These are phyloP conservation scores for Barnettozyma sp. DNA, from an alignment of 805 yeast species.

Conservation along the genomic window DNA sequence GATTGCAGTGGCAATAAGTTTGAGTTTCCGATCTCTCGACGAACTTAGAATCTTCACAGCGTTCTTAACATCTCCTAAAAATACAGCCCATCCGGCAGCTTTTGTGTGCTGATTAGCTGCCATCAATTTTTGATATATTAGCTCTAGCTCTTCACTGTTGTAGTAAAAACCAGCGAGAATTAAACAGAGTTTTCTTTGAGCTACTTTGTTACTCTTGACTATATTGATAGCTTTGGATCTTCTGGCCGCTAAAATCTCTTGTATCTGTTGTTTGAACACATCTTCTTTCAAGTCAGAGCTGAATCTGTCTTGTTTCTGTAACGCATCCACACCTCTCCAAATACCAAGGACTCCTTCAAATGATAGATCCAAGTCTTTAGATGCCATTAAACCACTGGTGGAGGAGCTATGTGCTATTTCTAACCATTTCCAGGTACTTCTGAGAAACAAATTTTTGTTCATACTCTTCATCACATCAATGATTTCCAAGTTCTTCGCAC, in stretches of 20 bases:
- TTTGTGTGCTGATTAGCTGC: conserved; percentile 60
- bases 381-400: conserved; percentile 57
- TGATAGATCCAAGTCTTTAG: conserved; percentile 70
- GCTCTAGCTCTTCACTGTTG: conserved; percentile 67
- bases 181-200: conserved; percentile 72
- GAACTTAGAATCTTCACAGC: conserved; percentile 75
- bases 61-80: conserved; percentile 77
- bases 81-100: conserved; percentile 98
- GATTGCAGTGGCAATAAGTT: conserved; percentile 86
- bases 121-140: conserved; percentile 51
- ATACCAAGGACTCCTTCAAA: conserved; percentile 84
- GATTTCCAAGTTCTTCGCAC: conserved; percentile 54
- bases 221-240: conserved; percentile 19
- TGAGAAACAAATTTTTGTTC: conserved; percentile 46
- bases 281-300: conserved; percentile 18
- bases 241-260: conserved; percentile 31
- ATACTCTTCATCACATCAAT: conserved; percentile 47
- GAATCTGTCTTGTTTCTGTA: conserved; percentile 43
- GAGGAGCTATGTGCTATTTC: conserved; percentile 61
- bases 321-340: conserved; percentile 70
- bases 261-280: conserved; percentile 19
- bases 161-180: conserved; percentile 89
- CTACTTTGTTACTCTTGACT: conserved; percentile 43
- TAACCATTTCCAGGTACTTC: conserved; percentile 91
- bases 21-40: conserved; percentile 62